These are phyloP conservation scores for Trypanosoma mega DNA, from an alignment of 208 protist species.

Conservation along the genomic window DNA sequence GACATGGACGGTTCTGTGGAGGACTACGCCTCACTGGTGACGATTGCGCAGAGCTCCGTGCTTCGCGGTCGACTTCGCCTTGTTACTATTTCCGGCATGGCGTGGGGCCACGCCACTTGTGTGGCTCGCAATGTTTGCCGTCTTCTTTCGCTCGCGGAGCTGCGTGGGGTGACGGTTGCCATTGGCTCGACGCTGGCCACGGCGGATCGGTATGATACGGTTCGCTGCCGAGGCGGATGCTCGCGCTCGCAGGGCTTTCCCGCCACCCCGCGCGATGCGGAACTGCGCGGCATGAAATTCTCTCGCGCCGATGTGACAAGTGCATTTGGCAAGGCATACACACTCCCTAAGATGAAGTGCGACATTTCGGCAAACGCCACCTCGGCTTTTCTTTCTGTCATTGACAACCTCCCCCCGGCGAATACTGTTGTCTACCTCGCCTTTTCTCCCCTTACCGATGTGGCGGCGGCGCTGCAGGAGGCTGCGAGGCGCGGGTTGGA, in stretches of 20 bases:
- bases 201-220: conserved; percentile 16
- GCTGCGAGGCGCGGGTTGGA: background rate
- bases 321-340: conserved; percentile 23
- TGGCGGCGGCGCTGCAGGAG: conserved; percentile 14
- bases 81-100: conserved; percentile 29
- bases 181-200: conserved; percentile 20
- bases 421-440: conserved; percentile 29
- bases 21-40: conserved; percentile 38
- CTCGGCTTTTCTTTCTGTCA: conserved; percentile 3
- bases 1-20: conserved; percentile 43
- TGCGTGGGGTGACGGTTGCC: conserved; percentile 14
- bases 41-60: conserved; percentile 16
- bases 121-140: conserved; percentile 30
- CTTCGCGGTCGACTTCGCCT: conserved; percentile 20
- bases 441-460: conserved; percentile 19
- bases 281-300: conserved; percentile 29
- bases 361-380: conserved; percentile 9
- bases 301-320: conserved; percentile 37
- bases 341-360: conserved; percentile 11
- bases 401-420: background rate
- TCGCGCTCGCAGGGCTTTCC: conserved; percentile 30
- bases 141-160: conserved; percentile 19
- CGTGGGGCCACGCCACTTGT: conserved; percentile 34
- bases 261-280: conserved; percentile 30
- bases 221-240: conserved; percentile 22